phyloP scores from a whole-genome alignment of 257 asterid species.

The Misopates orontium region DNA sequence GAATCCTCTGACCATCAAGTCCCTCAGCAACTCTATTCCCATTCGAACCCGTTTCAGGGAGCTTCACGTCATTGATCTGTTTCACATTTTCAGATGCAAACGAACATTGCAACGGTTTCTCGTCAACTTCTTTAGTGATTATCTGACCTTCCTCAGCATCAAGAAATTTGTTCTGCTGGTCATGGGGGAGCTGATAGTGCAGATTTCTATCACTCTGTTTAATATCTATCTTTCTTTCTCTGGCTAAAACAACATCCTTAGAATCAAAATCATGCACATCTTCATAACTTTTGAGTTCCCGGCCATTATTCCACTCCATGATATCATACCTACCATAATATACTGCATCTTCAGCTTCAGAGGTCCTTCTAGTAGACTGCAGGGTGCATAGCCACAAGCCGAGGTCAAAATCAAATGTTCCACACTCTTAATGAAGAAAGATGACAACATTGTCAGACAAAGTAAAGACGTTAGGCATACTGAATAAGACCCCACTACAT shows the following conservation, averaged over 20 bases:
- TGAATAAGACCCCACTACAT: constrained; percentile 9
- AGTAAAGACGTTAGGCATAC: constrained; percentile 2
- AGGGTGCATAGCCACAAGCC: constrained; percentile 41
- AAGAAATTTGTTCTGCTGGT: constrained; percentile 32
- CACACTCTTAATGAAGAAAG: constrained; percentile 29
- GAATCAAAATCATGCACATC: constrained; percentile 17
- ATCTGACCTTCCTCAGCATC: constrained; percentile 73
- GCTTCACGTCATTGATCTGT: constrained; percentile 17
- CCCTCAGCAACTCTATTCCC: constrained; percentile 26
- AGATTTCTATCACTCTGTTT: constrained; percentile 27
- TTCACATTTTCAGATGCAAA: constrained; percentile 21
- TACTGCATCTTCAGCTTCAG: constrained; percentile 40
- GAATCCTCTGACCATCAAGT: constrained; percentile 43
- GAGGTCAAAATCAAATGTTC: constrained; percentile 46
- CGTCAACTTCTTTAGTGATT: constrained; percentile 32
- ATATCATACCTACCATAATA: constrained; percentile 29
- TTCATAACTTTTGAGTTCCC: constrained; percentile 25
- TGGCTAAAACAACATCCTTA: constrained; percentile 24
- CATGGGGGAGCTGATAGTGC: constrained; percentile 24
- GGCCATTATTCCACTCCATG: constrained; percentile 33
- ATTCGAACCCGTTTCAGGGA: constrained; percentile 19
- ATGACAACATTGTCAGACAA: constrained; percentile 20
- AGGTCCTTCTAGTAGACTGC: constrained; percentile 56
- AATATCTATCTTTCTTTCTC: constrained; percentile 11
- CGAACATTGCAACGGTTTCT: constrained; percentile 24